Base-by-base conservation (phyloP, 768 basidiomycete genomes). In the Lactifluus piperatus region DNA sequence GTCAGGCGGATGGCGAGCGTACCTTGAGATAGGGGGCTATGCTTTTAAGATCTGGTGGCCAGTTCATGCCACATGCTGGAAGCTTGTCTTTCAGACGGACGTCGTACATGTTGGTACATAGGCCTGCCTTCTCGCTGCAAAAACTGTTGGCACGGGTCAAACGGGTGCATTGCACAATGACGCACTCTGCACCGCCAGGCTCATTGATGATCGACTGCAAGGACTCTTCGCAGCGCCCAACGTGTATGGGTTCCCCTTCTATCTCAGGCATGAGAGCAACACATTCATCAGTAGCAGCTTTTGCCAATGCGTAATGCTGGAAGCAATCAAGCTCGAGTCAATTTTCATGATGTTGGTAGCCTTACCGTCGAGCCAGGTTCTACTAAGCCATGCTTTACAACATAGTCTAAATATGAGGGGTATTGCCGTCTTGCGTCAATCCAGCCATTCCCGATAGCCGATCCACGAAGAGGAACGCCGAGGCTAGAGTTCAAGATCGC, bases 381-480 rank as follows among this genome's bases (percentile, higher is more conserved):
- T 51, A 98, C 71, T 32, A 97, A 71, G 2, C 88, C 88, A 43
- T 86, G 82, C 66, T 88, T 84, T 46, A 88, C 79, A 1, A 85
- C 85, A 68, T 86, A 98, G 64, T 95, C 92, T 43, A 93, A 73
- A 70, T 91, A 98, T 18, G 93, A 79, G 16, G 89, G 84, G 70
- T 97, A 99, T 73, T 99, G 97, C 57, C 78, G 76, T 43, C 81
- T 81, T 0, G 85, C 84, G 70, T 97, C 94, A 48, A 97, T 95
- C 97, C 97, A 99, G 5, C 95, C 95, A 71, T 99, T 99, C 22
- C 97, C 97, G 45, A 99, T 97, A 0, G 95, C 91, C 16, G 81
- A 74, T 1, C 97, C 97, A 45, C 79, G 79, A 8, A 97, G 74
- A 0, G 82, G 84, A 27, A 86, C 74, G 26, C 75, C 68, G 18